phyloP scores from a whole-genome alignment of 148 eudicot species.

The Vaccinium vitisidaea region DNA sequence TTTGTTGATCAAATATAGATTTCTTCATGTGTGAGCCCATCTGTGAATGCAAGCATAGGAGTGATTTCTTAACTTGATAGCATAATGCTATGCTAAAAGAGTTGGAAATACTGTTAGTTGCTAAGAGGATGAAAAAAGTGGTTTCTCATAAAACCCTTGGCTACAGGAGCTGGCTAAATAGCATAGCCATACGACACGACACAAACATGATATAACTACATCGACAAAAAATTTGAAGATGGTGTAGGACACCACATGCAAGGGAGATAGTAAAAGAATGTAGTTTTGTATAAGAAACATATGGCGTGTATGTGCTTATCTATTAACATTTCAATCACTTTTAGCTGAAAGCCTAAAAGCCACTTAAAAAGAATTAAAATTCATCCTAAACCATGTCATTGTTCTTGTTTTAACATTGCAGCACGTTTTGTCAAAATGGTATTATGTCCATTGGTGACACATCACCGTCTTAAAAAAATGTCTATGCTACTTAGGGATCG shows the following conservation, averaged over 20 bases:
- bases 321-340: not conserved
- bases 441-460: too few species aligned
- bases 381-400: too few species aligned
- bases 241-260: not conserved
- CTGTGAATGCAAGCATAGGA: slow-evolving; percentile 31
- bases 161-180: not conserved
- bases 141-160: not conserved
- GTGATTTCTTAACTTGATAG: not conserved
- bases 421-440: too few species aligned
- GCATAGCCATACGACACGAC: not conserved
- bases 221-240: not conserved
- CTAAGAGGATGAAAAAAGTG: too few species aligned
- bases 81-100: not conserved
- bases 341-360: not conserved
- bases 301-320: not conserved
- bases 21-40: slow-evolving; percentile 94
- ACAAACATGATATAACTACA: not conserved
- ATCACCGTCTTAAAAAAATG: too few species aligned
- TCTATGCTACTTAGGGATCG: too few species aligned
- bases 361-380: not conserved
- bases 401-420: too few species aligned
- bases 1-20: slow-evolving; percentile 84
- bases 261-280: not conserved
- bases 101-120: not conserved
- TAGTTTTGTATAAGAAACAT: not conserved